Evolutionary conservation across 305 asterid genomes (phyloP).

Genomic region (Fraxinus sp.): DNA sequence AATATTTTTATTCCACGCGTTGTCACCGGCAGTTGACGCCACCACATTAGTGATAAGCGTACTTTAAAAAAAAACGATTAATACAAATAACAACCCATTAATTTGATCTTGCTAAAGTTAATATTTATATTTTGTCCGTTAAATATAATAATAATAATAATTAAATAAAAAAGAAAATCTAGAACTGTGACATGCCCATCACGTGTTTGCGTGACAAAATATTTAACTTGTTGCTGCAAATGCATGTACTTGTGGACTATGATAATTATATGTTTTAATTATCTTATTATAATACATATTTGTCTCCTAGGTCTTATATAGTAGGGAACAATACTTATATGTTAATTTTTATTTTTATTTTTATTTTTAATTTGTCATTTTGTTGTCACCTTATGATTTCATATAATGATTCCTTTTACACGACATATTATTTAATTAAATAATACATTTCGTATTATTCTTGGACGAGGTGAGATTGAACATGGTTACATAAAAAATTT

Average conservation of each 20-base stretch:
- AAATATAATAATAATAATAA: too few species aligned
- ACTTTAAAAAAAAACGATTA: background rate
- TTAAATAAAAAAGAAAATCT: background rate
- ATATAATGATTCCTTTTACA: constrained; percentile 3
- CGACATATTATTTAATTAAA: background rate
- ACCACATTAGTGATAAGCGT: background rate
- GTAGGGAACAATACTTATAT: constrained; percentile 25
- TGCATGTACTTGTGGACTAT: background rate
- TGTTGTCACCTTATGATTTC: constrained; percentile 24
- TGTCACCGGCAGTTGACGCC: background rate
- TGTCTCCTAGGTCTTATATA: constrained; percentile 31
- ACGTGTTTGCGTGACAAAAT: background rate
- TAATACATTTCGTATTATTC: background rate
- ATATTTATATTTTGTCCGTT: background rate
- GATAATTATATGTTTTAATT: background rate
- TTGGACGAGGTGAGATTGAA: background rate
- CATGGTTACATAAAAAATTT: too few species aligned
- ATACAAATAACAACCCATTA: background rate
- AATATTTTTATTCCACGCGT: background rate
- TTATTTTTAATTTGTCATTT: constrained; percentile 16
- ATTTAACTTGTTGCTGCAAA: background rate
- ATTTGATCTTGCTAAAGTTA: background rate
- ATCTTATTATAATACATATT: constrained; percentile 21
- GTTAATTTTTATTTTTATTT: background rate
- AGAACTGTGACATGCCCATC: background rate